Base-by-base conservation (phyloP, 768 basidiomycete species). In the Suillus fuscotomentosus region DNA sequence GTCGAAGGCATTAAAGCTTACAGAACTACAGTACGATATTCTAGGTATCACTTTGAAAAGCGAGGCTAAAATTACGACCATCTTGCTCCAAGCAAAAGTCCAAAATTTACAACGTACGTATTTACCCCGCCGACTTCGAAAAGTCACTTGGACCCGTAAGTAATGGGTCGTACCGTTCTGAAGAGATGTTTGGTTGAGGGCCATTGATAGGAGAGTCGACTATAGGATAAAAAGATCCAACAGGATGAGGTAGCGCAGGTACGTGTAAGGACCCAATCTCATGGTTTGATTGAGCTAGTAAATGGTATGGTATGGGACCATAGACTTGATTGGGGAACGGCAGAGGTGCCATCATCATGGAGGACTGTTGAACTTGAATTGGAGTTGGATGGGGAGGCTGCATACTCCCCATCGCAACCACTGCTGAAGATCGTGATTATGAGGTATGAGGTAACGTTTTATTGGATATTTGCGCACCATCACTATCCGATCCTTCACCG, bases 131-230 rank as follows among this genome's bases (percentile, higher is more conserved):
- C 39, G 56, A 57, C 39, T 57, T 57, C 24, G 39, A 55, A 55
- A 38, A 38, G 54, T 55, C 36, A 38, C n/a, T 55, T 55, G 36
- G 34, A 38, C 36, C 54, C 36, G 17, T 20, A 17, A 59, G 56
- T 1, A 74, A 70, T 20, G 68, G 70, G 59, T 76, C 73, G 53
- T 75, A 77, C 22, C 75, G 73, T 64, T 76, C 75, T 42, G 75
- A 76, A 4, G 75, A 76, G 31, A 76, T 68, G n/a, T 77, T 75
- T 15, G 67, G 43, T 39, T 53, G 66, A 51, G 66, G 67, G 57
- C 70, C 47, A 27, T 73, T 72, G 38, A 77, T 75, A 63, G 73
- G 75, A 20, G 80, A 78, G 66, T 81, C 80, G 56, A 81, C 79
- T 15, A 76, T 74, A 1, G 80, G 78, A 65, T 78, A 81, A 63